Conservation (phyloP, 2,329 filamentous ascomycete genomes). For the Aspergillus glaucus region DNA sequence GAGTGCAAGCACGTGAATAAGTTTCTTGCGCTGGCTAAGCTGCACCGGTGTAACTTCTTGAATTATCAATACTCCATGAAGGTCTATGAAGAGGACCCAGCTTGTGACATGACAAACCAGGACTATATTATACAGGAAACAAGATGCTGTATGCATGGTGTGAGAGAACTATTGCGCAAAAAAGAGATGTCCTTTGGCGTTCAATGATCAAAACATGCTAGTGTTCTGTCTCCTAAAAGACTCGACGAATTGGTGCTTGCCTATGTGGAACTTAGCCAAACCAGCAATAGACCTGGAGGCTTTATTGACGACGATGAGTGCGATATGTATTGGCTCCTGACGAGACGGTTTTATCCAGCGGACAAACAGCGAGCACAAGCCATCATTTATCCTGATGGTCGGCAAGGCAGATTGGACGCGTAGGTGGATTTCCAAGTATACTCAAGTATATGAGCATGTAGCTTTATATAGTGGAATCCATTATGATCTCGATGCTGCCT, state of each 20-base stretch:
- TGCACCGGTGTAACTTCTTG: background rate
- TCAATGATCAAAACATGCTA: background rate
- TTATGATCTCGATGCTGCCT: too few relatives aligned
- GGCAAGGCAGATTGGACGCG: background rate
- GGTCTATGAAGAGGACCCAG: background rate
- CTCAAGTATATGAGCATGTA: too few relatives aligned
- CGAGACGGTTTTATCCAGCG: background rate
- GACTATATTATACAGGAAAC: too few relatives aligned
- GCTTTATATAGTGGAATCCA: too few relatives aligned
- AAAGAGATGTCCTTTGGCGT: background rate
- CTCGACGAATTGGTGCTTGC: background rate
- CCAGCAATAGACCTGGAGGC: background rate
- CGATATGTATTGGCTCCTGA: background rate
- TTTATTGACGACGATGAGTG: background rate
- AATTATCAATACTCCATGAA: background rate
- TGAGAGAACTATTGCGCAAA: background rate
- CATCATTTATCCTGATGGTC: background rate
- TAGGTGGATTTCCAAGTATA: background rate
- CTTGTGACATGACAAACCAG: too few relatives aligned
- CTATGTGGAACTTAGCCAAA: background rate
- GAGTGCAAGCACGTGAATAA: background rate
- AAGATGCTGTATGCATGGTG: background rate
- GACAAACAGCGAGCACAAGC: background rate
- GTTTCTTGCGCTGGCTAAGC: background rate
- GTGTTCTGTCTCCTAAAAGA: background rate